Base-by-base conservation (phyloP, 495 filamentous ascomycete genomes). In the Neurospora sp. region DNA sequence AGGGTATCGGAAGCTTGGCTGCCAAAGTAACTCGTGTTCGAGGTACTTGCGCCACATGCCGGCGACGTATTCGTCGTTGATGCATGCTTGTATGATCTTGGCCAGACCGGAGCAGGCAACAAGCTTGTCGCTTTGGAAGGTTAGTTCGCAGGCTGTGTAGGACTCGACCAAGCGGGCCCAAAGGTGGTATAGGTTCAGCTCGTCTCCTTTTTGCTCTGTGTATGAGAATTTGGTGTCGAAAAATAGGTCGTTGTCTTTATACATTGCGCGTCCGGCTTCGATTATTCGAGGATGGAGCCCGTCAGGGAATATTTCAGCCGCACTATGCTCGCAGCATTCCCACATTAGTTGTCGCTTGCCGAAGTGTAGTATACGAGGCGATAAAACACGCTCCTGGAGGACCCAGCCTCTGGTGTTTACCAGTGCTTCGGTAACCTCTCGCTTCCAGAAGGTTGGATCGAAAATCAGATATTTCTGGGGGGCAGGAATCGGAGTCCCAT, bases 41-140 rank as follows among this genome's bases (percentile, higher is more conserved):
- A 69, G 71, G 8, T 72, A 31, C 6, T 38, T 38, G 39, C 71
- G 71, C 65, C 71, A 72, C 72, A 71, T 73, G 37, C 70, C 53
- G 31, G 61, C 65, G 3, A 72, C 35, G 40, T 72, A 72, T 37
- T 69, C 35, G 41, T 72, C 71, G 31, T 69, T 14, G 1, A 72
- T 65, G 20, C 53, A 31, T 20, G n/a, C 35, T 16, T 16, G n/a
- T 14, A 72, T 48, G 3, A 38, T 38, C 4, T 69, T 72, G 31
- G 65, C 71, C 8, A 69, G 7, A 9, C 40, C 65, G 8, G 71
- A 69, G 35, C n/a, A 42, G 20, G 71, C 71, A 16, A 72, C 45
- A 7, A 72, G 71, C 27, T 72, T 72, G 40, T 72, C 71, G 6
- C 44, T 48, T 17, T 40, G 27, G 45, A 69, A 72, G 20, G 71